Base-by-base conservation (phyloP, 2,329 filamentous ascomycete species). In the Neonectria neomacrospora region DNA sequence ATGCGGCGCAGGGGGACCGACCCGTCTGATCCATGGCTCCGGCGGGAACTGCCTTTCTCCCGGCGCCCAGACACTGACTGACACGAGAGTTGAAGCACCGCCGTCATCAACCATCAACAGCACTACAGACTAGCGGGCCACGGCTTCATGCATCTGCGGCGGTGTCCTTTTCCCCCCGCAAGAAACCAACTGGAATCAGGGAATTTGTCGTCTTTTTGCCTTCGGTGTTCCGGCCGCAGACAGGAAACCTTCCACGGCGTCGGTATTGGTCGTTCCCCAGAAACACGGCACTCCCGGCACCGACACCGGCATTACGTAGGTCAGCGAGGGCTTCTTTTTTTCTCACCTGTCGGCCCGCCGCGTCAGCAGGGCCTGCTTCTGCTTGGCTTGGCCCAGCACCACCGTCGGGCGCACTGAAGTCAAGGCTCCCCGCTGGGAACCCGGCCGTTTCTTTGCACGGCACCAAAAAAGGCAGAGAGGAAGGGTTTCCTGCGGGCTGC, bases 41-140 rank as follows among this genome's bases (percentile, higher is more conserved):
- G 23, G 28, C 47, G 53, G 34, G 51, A 55, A 28, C 42, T 54
- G 58, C 51, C 58, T 54, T 51, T 54, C 39, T 54, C 22, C 41
- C 30, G 23, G 39, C 30, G 30, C 9, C 30, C 30, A 9, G n/a
- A 18, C 11, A 16, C 16, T 14, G 37, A 18, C n/a, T 42, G 20
- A 22, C 34, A 28, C 45, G 47, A 48, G 26, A 61, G 58, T 23
- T 61, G 58, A n/a, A n/a, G 44, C 58, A 37, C 59, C 34, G 45
- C 53, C 44, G 34, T 28, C 53, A 34, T 57, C 45, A 61, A 20
- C 9, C 32, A 44, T 37, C 47, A 58, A 32, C 45, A 51, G 32
- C 48, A 22, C n/a, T 26, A 23, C 20, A 12, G 23, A 41, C 51
- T 54, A 54, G 26, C 52, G 16, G 52, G 26, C 51, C 12, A 45